Evolutionary conservation across 2,329 filamentous ascomycete genomes (phyloP).

Genomic region (Fusarium sp.): DNA sequence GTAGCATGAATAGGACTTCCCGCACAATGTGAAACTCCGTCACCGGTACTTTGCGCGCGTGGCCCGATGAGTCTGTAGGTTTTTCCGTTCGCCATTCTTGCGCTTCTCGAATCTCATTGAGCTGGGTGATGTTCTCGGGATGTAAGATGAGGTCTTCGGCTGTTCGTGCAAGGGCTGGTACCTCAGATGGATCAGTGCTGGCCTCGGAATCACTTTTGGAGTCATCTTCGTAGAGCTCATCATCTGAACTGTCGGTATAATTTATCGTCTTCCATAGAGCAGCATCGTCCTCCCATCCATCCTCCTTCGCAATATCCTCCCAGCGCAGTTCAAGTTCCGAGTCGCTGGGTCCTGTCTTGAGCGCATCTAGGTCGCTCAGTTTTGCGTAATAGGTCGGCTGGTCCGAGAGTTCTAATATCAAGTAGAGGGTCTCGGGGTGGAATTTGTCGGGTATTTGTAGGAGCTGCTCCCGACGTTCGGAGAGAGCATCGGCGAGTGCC

Average conservation of each 20-base stretch:
- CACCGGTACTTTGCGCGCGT: conserved; percentile 60
- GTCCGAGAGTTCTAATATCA: conserved; percentile 86
- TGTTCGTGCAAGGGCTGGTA: conserved; percentile 39
- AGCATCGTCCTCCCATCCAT: conserved; percentile 76
- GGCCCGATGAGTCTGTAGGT: conserved; percentile 51
- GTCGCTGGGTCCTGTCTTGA: conserved; percentile 59
- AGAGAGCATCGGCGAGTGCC: conserved; percentile 79
- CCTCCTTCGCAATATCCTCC: conserved; percentile 82
- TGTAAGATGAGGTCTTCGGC: conserved; percentile 54
- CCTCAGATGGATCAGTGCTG: conserved; percentile 50
- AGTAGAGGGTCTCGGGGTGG: conserved; percentile 82
- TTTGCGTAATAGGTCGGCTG: conserved; percentile 78
- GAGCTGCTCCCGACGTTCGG: conserved; percentile 70
- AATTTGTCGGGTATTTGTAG: conserved; percentile 68
- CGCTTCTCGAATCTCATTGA: conserved; percentile 50
- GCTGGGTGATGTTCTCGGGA: conserved; percentile 50
- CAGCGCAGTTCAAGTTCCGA: conserved; percentile 71
- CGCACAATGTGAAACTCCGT: conserved; percentile 80
- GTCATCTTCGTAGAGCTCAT: conserved; percentile 51
- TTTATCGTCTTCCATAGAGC: conserved; percentile 79
- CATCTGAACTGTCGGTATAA: conserved; percentile 76
- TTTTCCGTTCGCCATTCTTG: conserved; percentile 54
- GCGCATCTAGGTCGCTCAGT: conserved; percentile 70
- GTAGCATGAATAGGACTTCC: conserved; percentile 87
- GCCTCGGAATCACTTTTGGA: conserved; percentile 55